A percentile compares a stretch with the other conserved stretches of the same genome.
Evolutionary conservation across 495 filamentous ascomycete species (phyloP).

Genomic region (Beverwykella pulmonaria): DNA sequence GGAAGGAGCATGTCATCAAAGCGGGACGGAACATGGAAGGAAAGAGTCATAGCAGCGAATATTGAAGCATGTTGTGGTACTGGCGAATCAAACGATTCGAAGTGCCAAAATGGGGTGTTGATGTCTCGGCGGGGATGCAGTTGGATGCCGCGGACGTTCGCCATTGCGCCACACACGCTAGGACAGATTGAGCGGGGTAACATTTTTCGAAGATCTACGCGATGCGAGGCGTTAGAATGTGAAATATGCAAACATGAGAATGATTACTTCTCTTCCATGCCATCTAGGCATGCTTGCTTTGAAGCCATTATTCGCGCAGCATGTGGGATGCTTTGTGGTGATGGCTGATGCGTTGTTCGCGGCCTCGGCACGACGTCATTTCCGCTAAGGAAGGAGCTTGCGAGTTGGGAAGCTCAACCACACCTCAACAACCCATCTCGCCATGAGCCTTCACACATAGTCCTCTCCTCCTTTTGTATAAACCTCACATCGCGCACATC

Average conservation of each 20-base stretch:
- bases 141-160: not conserved
- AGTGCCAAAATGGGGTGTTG: not conserved
- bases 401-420: not conserved
- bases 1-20: not conserved
- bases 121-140: not conserved
- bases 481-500: not conserved
- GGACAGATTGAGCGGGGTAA: not conserved
- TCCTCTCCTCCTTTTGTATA: not conserved
- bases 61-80: not conserved
- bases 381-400: not conserved
- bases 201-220: not conserved
- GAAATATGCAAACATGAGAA: not conserved
- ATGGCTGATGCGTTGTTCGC: not conserved
- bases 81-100: not conserved
- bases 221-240: not conserved
- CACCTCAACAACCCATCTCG: not conserved
- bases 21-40: not conserved
- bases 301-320: not conserved
- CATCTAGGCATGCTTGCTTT: not conserved
- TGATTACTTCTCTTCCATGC: not conserved
- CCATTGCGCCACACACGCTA: constrained; percentile 6
- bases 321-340: not conserved
- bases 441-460: not conserved
- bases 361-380: constrained; percentile 8
- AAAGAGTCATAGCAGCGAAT: constrained; percentile 1